Base-by-base conservation (phyloP, 2,329 filamentous ascomycete genomes). In the Fusarium decemcellulare region DNA sequence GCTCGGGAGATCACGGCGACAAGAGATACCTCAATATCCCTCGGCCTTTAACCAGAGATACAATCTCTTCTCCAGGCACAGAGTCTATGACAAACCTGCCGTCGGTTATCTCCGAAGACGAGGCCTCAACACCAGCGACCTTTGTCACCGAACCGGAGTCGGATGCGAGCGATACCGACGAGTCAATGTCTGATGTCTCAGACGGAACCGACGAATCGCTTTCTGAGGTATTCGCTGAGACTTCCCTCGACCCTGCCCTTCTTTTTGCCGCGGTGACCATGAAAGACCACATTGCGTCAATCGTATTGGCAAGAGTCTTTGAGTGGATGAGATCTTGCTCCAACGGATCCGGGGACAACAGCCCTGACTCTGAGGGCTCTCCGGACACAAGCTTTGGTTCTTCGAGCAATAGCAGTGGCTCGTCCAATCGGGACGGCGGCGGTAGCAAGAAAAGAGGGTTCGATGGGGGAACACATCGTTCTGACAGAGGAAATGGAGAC, bases 141-240 rank as follows among this genome's bases (percentile, higher is more conserved):
- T n/a, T n/a, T n/a, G n/a, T n/a, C n/a, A n/a, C n/a, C n/a, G n/a
- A n/a, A n/a, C n/a, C n/a, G n/a, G n/a, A n/a, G 2, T 10, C 9
- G 27, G 5, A 69, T 7, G 43, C 34, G 4, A 69, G 59, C n/a
- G 67, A 64, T 8, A 50, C 60, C 3, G 52, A 63, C 6, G 67
- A 69, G 9, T 55, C 62, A 6, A 61, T 67, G 36, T 70, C 65
- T 1, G 40, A 66, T 11, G 16, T 63, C 9, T 61, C 62, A 2
- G 48, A 55, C 8, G 53, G 69, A 37, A 69, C 65, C 18, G 59
- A 70, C 23, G 56, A 69, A 2, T 69, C 67, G 2, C 48, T 70
- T 6, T 48, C 55, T 8, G 65, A 69, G 9, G 65, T 62, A 1
- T 70, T 70, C 30, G 15, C 40, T 10, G 62, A 58, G 3, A 56